Evolutionary conservation across 2,329 filamentous ascomycete species (phyloP).

Genomic region (Colletotrichum spinosum): DNA sequence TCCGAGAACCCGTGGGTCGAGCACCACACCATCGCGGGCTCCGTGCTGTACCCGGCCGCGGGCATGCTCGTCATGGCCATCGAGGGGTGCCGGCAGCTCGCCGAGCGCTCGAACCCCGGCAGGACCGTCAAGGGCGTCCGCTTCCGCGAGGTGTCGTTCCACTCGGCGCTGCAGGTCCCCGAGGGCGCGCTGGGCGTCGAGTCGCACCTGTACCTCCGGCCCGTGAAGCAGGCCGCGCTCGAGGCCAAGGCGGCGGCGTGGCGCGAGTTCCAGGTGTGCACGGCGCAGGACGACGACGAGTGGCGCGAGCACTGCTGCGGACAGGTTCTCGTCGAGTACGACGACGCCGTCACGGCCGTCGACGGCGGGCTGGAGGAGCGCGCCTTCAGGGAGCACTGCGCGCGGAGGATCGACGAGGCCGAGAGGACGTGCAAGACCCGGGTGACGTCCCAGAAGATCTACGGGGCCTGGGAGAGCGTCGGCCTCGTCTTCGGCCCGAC

Average conservation of each 20-base stretch:
- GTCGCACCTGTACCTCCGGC: conserved; percentile 15
- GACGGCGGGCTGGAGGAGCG: conserved; percentile 10
- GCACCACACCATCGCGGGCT: conserved; percentile 45
- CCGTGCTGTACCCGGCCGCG: conserved; percentile 45
- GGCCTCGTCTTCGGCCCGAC: conserved; percentile 30
- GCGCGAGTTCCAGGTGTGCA: conserved; percentile 28
- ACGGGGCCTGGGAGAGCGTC: neutral
- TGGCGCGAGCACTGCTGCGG: conserved; percentile 21
- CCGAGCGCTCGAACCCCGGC: conserved; percentile 14
- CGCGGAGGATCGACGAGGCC: neutral
- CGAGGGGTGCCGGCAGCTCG: conserved; percentile 42
- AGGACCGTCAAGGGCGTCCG: conserved; percentile 30
- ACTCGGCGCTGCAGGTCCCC: conserved; percentile 9
- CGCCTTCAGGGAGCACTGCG: neutral
- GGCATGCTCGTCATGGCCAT: conserved; percentile 47
- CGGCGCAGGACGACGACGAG: conserved; percentile 17
- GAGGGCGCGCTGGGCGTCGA: conserved; percentile 11
- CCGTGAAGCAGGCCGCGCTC: conserved; percentile 9
- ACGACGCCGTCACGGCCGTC: neutral
- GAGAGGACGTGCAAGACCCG: neutral
- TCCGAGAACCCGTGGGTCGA: conserved; percentile 47
- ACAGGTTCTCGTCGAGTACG: conserved; percentile 1
- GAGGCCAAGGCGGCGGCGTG: conserved; percentile 13
- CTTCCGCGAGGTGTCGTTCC: conserved; percentile 18
- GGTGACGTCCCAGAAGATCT: neutral